Percentiles rank a stretch among this genome's conserved stretches.
Evolutionary conservation across 2,329 filamentous ascomycete genomes (phyloP).

Genomic region (Myriangium duriaei): DNA sequence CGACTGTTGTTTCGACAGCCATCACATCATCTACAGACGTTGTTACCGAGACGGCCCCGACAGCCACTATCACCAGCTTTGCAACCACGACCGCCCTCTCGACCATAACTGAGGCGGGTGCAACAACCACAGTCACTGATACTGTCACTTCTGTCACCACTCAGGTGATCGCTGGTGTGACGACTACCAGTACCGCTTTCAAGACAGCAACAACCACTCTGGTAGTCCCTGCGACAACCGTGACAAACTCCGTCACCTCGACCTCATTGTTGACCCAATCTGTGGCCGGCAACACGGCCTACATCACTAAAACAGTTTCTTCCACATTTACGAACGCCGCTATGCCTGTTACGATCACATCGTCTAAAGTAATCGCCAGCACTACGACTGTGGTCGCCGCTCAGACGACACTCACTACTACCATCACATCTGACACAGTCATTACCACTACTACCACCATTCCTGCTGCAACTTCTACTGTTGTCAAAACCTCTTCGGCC

Average conservation of each 20-base stretch:
- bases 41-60: slow-evolving; percentile 13
- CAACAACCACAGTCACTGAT: slow-evolving; percentile 8
- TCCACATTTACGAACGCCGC: slow-evolving; percentile 5
- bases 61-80: slow-evolving; percentile 14
- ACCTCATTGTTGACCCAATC: slow-evolving; percentile 8
- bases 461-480: slow-evolving; percentile 12
- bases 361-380: slow-evolving; percentile 12
- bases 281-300: slow-evolving; percentile 13
- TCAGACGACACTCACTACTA: slow-evolving; percentile 9
- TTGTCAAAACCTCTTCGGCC: slow-evolving; percentile 11
- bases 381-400: slow-evolving; percentile 12
- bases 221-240: not conserved
- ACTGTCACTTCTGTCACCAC: slow-evolving; percentile 7
- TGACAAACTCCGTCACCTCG: slow-evolving; percentile 8
- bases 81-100: slow-evolving; percentile 4
- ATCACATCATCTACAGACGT: slow-evolving; percentile 11
- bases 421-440: slow-evolving; percentile 12
- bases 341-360: slow-evolving; percentile 8
- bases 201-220: slow-evolving; percentile 9
- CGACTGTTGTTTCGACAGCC: slow-evolving; percentile 14
- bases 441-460: slow-evolving; percentile 17
- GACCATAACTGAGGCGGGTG: slow-evolving; percentile 7
- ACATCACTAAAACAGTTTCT: slow-evolving; percentile 12
- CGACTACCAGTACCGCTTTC: slow-evolving; percentile 8
- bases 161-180: slow-evolving; percentile 7